phyloP scores from a whole-genome alignment of 768 basidiomycete species.

The Mycena indigotica region DNA sequence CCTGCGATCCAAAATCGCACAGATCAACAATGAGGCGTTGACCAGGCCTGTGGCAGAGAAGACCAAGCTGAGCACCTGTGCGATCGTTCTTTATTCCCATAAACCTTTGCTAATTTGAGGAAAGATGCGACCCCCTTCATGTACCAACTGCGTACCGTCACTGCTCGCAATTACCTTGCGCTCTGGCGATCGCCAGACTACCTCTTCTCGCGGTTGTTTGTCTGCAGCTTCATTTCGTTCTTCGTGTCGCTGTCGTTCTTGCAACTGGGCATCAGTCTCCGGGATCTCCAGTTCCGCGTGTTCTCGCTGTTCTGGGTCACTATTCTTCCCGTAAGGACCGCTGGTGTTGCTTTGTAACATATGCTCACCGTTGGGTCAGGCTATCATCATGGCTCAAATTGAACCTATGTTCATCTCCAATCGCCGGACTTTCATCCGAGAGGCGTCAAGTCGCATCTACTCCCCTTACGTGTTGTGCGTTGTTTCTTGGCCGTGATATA shows the following conservation, averaged over 20 bases:
- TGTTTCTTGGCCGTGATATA: not conserved
- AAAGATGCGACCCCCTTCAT: slow-evolving; percentile 75
- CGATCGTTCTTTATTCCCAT: slow-evolving; percentile 14
- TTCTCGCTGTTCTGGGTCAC: slow-evolving; percentile 65
- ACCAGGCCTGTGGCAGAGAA: slow-evolving; percentile 43
- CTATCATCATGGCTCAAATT: slow-evolving; percentile 77
- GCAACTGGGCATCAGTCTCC: slow-evolving; percentile 61
- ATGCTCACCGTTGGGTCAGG: slow-evolving; percentile 24
- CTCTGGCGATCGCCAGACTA: slow-evolving; percentile 87
- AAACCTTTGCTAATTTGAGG: not conserved
- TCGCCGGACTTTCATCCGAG: slow-evolving; percentile 53
- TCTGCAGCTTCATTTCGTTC: slow-evolving; percentile 69
- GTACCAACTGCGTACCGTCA: slow-evolving; percentile 72
- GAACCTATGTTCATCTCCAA: slow-evolving; percentile 84
- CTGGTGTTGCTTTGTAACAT: not conserved
- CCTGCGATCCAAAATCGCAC: slow-evolving; percentile 45
- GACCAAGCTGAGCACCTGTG: slow-evolving; percentile 50
- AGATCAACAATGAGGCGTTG: slow-evolving; percentile 51
- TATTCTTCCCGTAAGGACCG: not conserved
- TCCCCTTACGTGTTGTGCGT: slow-evolving; percentile 75
- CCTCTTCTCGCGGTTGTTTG: slow-evolving; percentile 79
- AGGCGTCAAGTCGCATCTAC: slow-evolving; percentile 84
- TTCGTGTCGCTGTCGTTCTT: slow-evolving; percentile 81
- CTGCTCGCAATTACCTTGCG: slow-evolving; percentile 64
- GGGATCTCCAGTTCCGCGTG: slow-evolving; percentile 77